These are phyloP conservation scores for Zoysia japonica DNA, from an alignment of 176 grass and related monocot genomes.

Conservation along the genomic window DNA sequence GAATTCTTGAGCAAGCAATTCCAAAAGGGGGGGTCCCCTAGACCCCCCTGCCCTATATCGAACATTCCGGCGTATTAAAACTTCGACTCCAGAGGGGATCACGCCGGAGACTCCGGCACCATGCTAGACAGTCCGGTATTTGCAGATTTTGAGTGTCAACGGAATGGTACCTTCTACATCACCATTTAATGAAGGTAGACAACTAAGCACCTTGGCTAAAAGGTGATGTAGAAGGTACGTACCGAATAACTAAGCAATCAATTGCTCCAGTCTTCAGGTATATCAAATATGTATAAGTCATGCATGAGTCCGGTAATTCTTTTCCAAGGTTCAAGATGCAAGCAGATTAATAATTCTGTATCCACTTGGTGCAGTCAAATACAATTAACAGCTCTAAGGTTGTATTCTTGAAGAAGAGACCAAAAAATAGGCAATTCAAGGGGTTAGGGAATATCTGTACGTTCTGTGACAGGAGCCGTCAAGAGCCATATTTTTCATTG, in stretches of 20 bases:
- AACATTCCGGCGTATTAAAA: too few relatives aligned
- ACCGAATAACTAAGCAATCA: slow-evolving; percentile 20
- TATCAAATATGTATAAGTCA: slow-evolving; percentile 37
- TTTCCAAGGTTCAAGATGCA: slow-evolving; percentile 19
- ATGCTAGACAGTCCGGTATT: too few relatives aligned
- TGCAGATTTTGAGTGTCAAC: too few relatives aligned
- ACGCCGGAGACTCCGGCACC: too few relatives aligned
- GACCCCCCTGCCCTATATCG: too few relatives aligned
- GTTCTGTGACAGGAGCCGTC: slow-evolving; percentile 89
- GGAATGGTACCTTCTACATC: too few relatives aligned
- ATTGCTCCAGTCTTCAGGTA: slow-evolving; percentile 95
- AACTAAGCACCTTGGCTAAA: too few relatives aligned
- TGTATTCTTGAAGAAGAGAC: slow-evolving; percentile 97
- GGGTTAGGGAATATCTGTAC: slow-evolving; percentile 93
- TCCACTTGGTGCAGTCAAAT: slow-evolving; percentile 70
- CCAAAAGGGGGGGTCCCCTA: too few relatives aligned
- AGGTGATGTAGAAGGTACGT: too few relatives aligned
- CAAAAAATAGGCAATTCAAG: slow-evolving; percentile 95
- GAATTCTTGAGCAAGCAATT: too few relatives aligned
- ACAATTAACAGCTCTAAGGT: slow-evolving; percentile 98
- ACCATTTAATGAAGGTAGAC: too few relatives aligned
- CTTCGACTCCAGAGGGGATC: too few relatives aligned
- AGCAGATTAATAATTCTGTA: slow-evolving; percentile 35
- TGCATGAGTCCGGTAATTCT: slow-evolving; percentile 15
- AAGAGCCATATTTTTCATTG: slow-evolving; percentile 94